Evolutionary conservation across 495 filamentous ascomycete genomes (phyloP).

Genomic region (Neurospora sp.): DNA sequence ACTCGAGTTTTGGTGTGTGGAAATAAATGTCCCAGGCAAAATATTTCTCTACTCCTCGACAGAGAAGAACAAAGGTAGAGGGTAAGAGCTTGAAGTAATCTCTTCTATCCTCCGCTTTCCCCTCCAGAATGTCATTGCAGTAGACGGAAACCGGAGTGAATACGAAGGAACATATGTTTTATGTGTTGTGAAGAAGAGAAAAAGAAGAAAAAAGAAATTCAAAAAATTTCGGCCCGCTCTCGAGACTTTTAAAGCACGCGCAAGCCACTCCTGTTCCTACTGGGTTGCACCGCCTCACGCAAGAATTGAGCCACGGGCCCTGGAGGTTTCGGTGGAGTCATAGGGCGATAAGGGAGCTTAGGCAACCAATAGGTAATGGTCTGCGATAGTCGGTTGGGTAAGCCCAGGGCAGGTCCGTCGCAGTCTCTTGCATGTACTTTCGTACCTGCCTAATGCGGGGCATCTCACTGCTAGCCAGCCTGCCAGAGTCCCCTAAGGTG

Average conservation of each 20-base stretch:
- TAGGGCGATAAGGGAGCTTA: neutral
- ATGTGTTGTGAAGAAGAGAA: conserved; percentile 47
- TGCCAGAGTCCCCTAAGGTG: neutral
- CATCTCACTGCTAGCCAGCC: neutral
- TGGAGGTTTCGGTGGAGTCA: neutral
- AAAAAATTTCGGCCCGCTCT: neutral
- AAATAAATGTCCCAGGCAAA: conserved; percentile 33
- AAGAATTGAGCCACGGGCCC: neutral
- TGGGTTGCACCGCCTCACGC: neutral
- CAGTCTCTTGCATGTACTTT: neutral
- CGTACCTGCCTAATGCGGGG: neutral
- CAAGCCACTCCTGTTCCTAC: conserved; percentile 1
- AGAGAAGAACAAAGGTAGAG: conserved; percentile 29
- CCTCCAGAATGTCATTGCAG: conserved; percentile 56
- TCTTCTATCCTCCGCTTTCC: conserved; percentile 67
- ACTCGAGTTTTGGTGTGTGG: neutral
- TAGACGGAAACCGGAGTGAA: conserved; percentile 66
- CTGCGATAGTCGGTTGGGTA: neutral
- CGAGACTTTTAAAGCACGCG: neutral
- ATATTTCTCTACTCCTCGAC: conserved; percentile 36
- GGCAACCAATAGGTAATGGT: conserved; percentile 5
- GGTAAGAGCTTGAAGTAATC: conserved; percentile 38
- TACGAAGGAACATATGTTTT: conserved; percentile 55
- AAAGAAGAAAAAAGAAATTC: conserved; percentile 12
- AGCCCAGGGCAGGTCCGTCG: neutral